Base-by-base conservation (phyloP, 2,329 filamentous ascomycete genomes). In the Neocatenulostroma microsporum region DNA sequence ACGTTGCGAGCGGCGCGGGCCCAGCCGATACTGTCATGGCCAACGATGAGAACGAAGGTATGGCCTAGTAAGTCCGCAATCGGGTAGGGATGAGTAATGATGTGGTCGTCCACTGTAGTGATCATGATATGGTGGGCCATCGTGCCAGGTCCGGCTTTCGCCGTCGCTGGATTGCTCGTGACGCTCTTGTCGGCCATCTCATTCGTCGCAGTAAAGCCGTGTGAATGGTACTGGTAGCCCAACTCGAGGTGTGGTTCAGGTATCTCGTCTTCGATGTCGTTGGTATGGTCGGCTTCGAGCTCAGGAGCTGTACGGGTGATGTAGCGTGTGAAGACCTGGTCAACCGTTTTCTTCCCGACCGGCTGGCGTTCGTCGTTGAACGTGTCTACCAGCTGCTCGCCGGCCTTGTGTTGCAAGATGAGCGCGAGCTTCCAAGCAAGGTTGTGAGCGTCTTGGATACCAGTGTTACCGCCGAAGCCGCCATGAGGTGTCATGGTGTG, bases 401-500 rank as follows among this genome's bases (percentile, higher is more conserved):
- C 28, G 14, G 36, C 36, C 30, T 7, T 40, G 15, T 48, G 46
- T 34, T 49, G 37, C 2, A 51, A 29, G 11, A 43, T 29, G 20
- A 37, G 29, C 5, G 37, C 36, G 18, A 44, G 21, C 26, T 43
- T 44, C 37, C 37, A 46, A 17, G 37, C 37, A 11, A 43, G 20
- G 27, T 43, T 46, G 18, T 37, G 31, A 7, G 40, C 37, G 21
- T 44, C 44, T 30, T 34, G 27, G 6, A 46, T 26, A 11, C 44
- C 35, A 7, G 37, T 46, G 31, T 46, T 46, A 8, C 64, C 69
- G 2, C 73, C 73, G 0, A 76, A 62, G 0, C 72, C 73, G 46
- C 36, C 33, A 23, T 24, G 19, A 7, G 40, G 40, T 12, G 40
- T 27, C 12, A 36, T 21, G 13, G 24, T 24, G 20, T 44, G 41